Conservation (phyloP, 225 moss, liverwort and hornwort species). For the Pseudoscleropodium purum region DNA sequence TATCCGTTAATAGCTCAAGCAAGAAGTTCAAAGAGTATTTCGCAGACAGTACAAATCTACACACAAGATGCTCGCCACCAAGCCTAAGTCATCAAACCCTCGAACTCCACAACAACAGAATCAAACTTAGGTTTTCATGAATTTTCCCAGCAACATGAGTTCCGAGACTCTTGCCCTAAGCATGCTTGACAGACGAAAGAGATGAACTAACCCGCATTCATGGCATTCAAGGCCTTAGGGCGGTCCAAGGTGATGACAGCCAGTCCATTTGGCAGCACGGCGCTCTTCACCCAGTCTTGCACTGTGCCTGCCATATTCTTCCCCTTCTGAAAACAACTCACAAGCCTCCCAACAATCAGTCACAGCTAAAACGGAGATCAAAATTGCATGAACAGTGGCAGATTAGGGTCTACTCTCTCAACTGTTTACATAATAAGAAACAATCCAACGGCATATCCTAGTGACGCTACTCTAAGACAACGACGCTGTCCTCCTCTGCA, state of each 20-base stretch:
- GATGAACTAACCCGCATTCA: conserved; percentile 63
- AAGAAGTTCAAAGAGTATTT: not conserved
- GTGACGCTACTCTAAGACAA: not conserved
- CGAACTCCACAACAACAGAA: not conserved
- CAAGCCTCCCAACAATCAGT: not conserved
- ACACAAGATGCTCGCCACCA: not conserved
- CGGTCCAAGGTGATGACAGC: conserved; percentile 87
- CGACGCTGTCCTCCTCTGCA: not conserved
- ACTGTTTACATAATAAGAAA: not conserved
- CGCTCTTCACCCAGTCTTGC: conserved; percentile 67
- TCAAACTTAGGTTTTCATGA: not conserved
- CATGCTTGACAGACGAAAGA: not conserved
- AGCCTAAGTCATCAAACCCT: not conserved
- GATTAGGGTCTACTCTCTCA: conserved; percentile 1
- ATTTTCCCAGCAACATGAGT: not conserved
- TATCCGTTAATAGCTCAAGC: not conserved
- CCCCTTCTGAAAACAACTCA: not conserved
- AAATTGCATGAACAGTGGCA: not conserved
- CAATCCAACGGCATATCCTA: not conserved
- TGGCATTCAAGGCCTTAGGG: conserved; percentile 91
- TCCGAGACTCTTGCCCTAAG: not conserved
- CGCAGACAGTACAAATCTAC: not conserved
- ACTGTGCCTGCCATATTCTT: conserved; percentile 28
- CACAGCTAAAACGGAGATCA: not conserved
- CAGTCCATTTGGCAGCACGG: conserved; percentile 71